Evolutionary conservation across 176 grass and related monocot species (phyloP).

Genomic region (Zoysia japonica): DNA sequence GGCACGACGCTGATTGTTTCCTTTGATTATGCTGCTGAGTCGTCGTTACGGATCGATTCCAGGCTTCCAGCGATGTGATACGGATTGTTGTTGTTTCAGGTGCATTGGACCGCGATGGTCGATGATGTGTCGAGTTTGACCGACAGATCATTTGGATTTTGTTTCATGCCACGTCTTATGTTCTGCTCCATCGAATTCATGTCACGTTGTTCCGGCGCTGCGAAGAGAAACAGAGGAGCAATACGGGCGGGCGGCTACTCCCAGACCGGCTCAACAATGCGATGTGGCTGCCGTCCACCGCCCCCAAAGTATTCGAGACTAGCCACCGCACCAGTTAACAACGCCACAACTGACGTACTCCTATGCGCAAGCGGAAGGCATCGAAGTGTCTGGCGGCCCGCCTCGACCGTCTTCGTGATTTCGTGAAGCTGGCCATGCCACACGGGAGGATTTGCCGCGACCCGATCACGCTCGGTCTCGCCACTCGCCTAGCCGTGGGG

Average conservation of each 20-base stretch:
- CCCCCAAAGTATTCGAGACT: too few relatives aligned
- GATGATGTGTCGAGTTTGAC: too few relatives aligned
- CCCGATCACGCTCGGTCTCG: conserved; percentile 1
- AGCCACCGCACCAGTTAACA: too few relatives aligned
- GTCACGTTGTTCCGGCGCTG: too few relatives aligned
- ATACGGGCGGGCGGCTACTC: background rate
- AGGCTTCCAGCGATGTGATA: too few relatives aligned
- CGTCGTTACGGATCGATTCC: background rate
- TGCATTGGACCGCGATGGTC: too few relatives aligned
- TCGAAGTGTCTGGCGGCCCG: background rate
- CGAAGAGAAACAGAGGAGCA: background rate
- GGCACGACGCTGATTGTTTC: background rate
- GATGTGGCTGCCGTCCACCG: background rate
- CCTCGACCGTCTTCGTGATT: background rate
- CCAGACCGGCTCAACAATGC: background rate
- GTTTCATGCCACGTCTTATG: too few relatives aligned
- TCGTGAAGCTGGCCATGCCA: background rate
- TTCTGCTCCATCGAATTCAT: too few relatives aligned
- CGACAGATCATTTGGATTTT: too few relatives aligned
- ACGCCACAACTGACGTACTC: background rate
- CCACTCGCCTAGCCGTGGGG: background rate
- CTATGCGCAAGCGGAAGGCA: background rate
- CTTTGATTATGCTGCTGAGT: background rate
- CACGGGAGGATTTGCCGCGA: background rate
- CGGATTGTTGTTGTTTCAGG: too few relatives aligned